phyloP scores from a whole-genome alignment of 371 early-diverging fungal genomes.

The Phascolomyces articulosus region DNA sequence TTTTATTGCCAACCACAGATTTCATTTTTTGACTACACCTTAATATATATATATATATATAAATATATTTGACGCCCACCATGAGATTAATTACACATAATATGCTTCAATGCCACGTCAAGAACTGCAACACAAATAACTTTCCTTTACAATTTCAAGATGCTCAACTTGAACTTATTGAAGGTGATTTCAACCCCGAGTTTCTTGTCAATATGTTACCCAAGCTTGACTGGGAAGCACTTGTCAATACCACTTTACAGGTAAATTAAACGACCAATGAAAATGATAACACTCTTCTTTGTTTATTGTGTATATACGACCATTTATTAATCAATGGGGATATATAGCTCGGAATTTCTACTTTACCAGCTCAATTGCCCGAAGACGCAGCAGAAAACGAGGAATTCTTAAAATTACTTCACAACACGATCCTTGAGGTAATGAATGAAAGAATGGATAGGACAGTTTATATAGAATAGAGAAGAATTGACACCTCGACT shows the following conservation, averaged over 20 bases:
- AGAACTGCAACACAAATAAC: slow-evolving; percentile 86
- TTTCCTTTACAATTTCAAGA: slow-evolving; percentile 90
- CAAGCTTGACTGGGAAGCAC: slow-evolving; percentile 87
- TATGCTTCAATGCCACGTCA: slow-evolving; percentile 97
- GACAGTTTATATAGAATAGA: too few relatives aligned
- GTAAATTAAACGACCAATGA: slow-evolving; percentile 55
- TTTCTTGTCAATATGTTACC: slow-evolving; percentile 84
- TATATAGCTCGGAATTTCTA: slow-evolving; percentile 67
- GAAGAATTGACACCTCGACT: too few relatives aligned
- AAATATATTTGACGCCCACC: too few relatives aligned
- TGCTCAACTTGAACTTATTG: slow-evolving; percentile 79
- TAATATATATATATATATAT: too few relatives aligned
- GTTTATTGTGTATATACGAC: too few relatives aligned
- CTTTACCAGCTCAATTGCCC: slow-evolving; percentile 75
- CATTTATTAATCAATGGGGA: background rate
- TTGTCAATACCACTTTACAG: slow-evolving; percentile 73
- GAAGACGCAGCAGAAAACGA: slow-evolving; percentile 71
- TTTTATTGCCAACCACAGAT: too few relatives aligned
- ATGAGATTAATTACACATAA: slow-evolving; percentile 97
- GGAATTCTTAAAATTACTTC: slow-evolving; percentile 75
- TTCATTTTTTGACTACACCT: too few relatives aligned
- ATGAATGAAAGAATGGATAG: slow-evolving; percentile 16
- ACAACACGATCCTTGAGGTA: slow-evolving; percentile 84
- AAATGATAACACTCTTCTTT: too few relatives aligned
- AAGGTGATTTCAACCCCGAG: slow-evolving; percentile 86